Evolutionary conservation across 2,329 filamentous ascomycete species (phyloP).

Genomic region (Periconia macrospinosa): DNA sequence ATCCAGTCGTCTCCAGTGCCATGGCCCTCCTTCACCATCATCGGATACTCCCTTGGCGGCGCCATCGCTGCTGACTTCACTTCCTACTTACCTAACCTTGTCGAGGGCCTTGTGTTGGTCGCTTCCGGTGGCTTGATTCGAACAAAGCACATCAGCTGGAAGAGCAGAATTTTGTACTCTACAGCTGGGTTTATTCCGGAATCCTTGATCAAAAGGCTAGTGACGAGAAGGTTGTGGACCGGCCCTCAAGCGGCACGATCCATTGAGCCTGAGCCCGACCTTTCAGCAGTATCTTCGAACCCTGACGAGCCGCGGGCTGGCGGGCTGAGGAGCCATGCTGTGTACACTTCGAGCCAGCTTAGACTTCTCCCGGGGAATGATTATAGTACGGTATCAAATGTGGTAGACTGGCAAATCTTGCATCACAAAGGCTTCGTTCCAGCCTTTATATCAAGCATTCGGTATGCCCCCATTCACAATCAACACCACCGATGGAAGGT

Average conservation of each 20-base stretch:
- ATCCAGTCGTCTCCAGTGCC: conserved; percentile 68
- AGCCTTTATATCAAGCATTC: conserved; percentile 72
- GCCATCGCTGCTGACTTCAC: conserved; percentile 72
- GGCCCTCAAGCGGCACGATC: conserved; percentile 20
- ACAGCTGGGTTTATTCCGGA: conserved; percentile 63
- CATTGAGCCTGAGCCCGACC: conserved; percentile 30
- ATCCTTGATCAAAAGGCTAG: conserved; percentile 53
- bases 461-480: conserved; percentile 68
- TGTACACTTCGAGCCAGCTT: conserved; percentile 23
- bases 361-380: conserved; percentile 56
- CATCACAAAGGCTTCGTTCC: conserved; percentile 68
- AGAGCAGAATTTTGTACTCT: conserved; percentile 65
- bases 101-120: conserved; percentile 72
- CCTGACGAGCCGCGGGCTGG: conserved; percentile 6
- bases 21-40: conserved; percentile 62
- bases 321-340: conserved; percentile 16
- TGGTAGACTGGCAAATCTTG: conserved; percentile 70
- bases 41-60: conserved; percentile 82
- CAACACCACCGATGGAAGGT: conserved; percentile 64
- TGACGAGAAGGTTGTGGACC: conserved; percentile 33
- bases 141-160: conserved; percentile 61
- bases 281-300: conserved; percentile 15
- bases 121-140: conserved; percentile 78
- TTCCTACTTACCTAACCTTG: conserved; percentile 66
- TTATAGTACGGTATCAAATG: conserved; percentile 60